Evolutionary conservation across 2,329 filamentous ascomycete genomes (phyloP).

Genomic region (Colletotrichum horii): DNA sequence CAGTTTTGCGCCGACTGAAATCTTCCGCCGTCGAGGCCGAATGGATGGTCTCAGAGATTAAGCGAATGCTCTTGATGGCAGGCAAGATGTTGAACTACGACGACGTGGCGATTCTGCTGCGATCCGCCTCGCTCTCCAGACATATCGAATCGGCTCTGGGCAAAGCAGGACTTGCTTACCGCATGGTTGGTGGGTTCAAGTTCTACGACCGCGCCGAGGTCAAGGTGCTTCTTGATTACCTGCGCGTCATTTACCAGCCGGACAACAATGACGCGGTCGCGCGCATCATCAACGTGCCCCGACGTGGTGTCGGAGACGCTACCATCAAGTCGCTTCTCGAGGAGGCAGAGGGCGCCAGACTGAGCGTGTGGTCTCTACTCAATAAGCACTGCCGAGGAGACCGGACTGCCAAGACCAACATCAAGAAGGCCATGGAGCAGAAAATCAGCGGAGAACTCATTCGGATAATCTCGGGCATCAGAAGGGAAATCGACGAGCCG

Average conservation of each 20-base stretch:
- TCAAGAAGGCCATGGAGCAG: slow-evolving; percentile 56
- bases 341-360: slow-evolving; percentile 73
- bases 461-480: slow-evolving; percentile 38
- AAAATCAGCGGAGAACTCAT: slow-evolving; percentile 58
- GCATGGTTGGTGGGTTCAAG: slow-evolving; percentile 87
- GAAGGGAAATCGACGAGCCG: slow-evolving; percentile 34
- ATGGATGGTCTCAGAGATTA: slow-evolving; percentile 89
- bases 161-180: slow-evolving; percentile 82
- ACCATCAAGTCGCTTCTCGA: slow-evolving; percentile 77
- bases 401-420: slow-evolving; percentile 51
- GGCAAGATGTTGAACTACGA: slow-evolving; percentile 74
- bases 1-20: slow-evolving; percentile 79
- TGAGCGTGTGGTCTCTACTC: slow-evolving; percentile 79
- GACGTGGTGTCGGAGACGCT: slow-evolving; percentile 79
- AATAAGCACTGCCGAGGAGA: slow-evolving; percentile 57
- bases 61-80: slow-evolving; percentile 71
- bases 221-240: slow-evolving; percentile 85
- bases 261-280: slow-evolving; percentile 86
- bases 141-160: slow-evolving; percentile 86
- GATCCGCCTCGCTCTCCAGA: slow-evolving; percentile 81
- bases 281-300: slow-evolving; percentile 83
- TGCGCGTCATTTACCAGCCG: slow-evolving; percentile 83
- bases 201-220: slow-evolving; percentile 95
- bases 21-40: slow-evolving; percentile 76
- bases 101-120: slow-evolving; percentile 87